phyloP scores from a whole-genome alignment of 495 filamentous ascomycete species.

The Neurospora sp. region DNA sequence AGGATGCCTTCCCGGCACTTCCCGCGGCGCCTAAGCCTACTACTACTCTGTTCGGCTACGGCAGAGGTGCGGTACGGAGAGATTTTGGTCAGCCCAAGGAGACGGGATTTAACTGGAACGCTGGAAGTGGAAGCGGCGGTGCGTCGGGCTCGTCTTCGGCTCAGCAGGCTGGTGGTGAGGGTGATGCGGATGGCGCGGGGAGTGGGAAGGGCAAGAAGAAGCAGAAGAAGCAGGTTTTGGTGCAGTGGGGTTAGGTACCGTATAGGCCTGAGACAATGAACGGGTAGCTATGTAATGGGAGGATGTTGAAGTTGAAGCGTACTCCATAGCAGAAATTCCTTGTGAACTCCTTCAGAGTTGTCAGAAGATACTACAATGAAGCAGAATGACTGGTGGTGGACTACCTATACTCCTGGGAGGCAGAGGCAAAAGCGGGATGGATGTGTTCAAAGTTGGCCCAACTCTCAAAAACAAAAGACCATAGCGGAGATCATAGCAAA shows the following conservation, averaged over 20 bases:
- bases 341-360: too few relatives aligned
- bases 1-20: conserved; percentile 72
- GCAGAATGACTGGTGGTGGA: background rate
- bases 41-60: conserved; percentile 71
- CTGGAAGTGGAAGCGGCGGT: conserved; percentile 6
- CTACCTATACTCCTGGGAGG: too few relatives aligned
- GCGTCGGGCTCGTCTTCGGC: conserved; percentile 1
- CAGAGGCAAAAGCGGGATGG: too few relatives aligned
- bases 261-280: too few relatives aligned
- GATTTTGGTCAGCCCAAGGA: conserved; percentile 39
- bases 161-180: background rate
- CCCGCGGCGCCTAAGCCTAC: conserved; percentile 69
- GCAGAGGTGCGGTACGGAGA: conserved; percentile 58
- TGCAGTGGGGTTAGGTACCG: conserved; percentile 39
- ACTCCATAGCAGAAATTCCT: background rate
- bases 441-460: too few relatives aligned
- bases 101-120: conserved; percentile 31
- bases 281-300: background rate
- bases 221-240: conserved; percentile 71
- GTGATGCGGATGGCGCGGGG: conserved; percentile 18
- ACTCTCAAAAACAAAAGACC: too few relatives aligned
- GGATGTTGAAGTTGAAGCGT: background rate
- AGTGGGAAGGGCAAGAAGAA: conserved; percentile 54
- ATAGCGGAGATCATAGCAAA: too few relatives aligned
- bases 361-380: too few relatives aligned